Evolutionary conservation across 2,329 filamentous ascomycete species (phyloP), one percentile per base, ranked within the genome.

Genomic region (Escovopsis sp.): DNA sequence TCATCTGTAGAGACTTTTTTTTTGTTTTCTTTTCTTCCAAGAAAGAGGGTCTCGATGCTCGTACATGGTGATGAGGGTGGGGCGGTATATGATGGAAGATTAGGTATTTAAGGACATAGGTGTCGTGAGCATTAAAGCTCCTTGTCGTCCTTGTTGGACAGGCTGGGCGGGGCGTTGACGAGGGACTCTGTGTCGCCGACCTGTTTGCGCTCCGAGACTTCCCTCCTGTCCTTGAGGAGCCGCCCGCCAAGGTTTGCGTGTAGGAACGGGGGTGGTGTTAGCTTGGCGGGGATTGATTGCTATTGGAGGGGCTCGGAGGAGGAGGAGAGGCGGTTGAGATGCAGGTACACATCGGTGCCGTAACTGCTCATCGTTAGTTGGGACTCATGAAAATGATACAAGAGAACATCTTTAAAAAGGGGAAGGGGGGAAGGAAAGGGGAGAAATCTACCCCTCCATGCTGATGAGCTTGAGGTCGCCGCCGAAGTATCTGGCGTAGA

Each of bases 281-380:
- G 27, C 27, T 54, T 53, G 55, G 62, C 55, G 56, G 60, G 54
- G 54, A 74, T 64, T 88, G 76, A 75, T 76, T 79, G 72, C 75
- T 91, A 96, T 84, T 95, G 89, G 40, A 98, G 71, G 50, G 91
- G 91, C 63, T 98, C 91, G 24, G 88, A 95, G 32, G 86, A 94
- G 50, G 86, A 94, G 35, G 87, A 94, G 24, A 98, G 74, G 43
- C 91, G 79, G 67, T 98, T 98, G 39, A 98, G 77, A 62, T 98
- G 91, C 38, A 98, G 82, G 65, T 98, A 98, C 40, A 96, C 91
- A 58, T 98, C 91, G 39, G 91, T 98, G 50, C 91, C 91, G 62
- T 98, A 98, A 45, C 89, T 94, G 52, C 37, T 30, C 37, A 11
- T 27, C 29, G 39, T 49, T 47, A 61, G 55, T 30, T 30, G 11